Percentiles rank a stretch among this genome's conserved stretches.
Evolutionary conservation across 257 asterid species (phyloP).

Genomic region (Leonotis leonurus): DNA sequence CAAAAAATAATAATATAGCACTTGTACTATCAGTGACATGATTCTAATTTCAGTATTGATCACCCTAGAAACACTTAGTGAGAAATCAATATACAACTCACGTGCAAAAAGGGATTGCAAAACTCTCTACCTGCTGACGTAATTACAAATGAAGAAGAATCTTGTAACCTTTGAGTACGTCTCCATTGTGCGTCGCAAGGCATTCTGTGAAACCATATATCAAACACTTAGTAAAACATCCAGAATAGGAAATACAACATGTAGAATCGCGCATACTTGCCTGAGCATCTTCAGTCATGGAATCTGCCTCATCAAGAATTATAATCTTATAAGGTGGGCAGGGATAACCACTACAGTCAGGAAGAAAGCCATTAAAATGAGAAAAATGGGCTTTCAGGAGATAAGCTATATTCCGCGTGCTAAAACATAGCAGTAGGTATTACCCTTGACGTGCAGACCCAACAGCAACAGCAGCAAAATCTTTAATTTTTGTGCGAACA

Average conservation of each 20-base stretch:
- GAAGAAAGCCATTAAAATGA: constrained; percentile 15
- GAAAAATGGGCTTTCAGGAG: constrained; percentile 1
- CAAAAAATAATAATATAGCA: not conserved
- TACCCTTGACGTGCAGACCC: constrained; percentile 76
- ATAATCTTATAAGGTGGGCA: constrained; percentile 95
- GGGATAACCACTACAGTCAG: constrained; percentile 64
- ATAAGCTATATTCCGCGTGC: constrained; percentile 1
- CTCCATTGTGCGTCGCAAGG: constrained; percentile 96
- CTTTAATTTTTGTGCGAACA: constrained; percentile 92
- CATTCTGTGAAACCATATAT: constrained; percentile 55
- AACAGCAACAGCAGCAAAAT: constrained; percentile 94
- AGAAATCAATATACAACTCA: not conserved
- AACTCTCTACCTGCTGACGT: constrained; percentile 76
- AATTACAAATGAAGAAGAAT: constrained; percentile 94
- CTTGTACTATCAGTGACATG: not conserved
- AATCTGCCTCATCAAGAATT: constrained; percentile 96
- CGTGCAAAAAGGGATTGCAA: not conserved
- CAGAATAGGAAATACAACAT: not conserved
- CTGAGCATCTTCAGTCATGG: constrained; percentile 99
- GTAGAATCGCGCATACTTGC: constrained; percentile 29
- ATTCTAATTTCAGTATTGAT: not conserved
- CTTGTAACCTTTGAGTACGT: constrained; percentile 91
- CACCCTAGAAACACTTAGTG: not conserved
- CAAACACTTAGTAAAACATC: not conserved
- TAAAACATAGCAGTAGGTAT: not conserved